Evolutionary conservation across 23 red algal species (phyloP), one percentile per base, ranked within the genome.

Genomic region (Cyanidioschyzon merolae): DNA sequence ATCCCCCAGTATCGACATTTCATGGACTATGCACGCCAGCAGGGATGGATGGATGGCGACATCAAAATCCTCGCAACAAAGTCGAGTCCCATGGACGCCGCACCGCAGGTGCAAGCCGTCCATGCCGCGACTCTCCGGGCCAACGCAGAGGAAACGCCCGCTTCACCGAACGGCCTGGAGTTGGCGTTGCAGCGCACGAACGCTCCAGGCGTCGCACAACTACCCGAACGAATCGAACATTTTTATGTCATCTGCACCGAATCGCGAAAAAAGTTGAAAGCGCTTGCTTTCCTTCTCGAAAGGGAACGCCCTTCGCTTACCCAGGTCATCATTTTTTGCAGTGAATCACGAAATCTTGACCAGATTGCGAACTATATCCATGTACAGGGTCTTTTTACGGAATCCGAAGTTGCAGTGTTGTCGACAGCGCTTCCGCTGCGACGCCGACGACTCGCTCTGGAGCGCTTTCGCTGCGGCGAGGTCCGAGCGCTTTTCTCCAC

Each of bases 1-100:
- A 82, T 98, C 75, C 87, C 89, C 31, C 94, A 98, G 76, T 86
- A 86, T 68, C 79, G 89, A 21, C 88, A 98, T 39, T 98, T 98
- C 77, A 37, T 98, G n/a, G 67, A 76, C 54, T 85, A 91, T 51
- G 85, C 82, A 59, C 85, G 88, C 0, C 77, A 85, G 29, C 83
- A 91, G 59, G 41, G 84, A 35, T 98, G 94, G 94, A 91, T 88
- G 57, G 58, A 58, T 67, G 29, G 75, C 38, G 75, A 84, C 59
- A 58, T 35, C 63, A 25, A 35, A 7, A 7, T 71, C n/a, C 7
- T 71, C 16, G 24, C 50, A 12, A 57, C 24, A 12, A 24, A 24
- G 15, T 16, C 50, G 50, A 25, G 32, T 27, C n/a, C 21, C 21
- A 27, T 7, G 2, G 21, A 35, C n/a, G 30, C 7, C 16, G 29